Evolutionary conservation across 352 stramenopile genomes (phyloP), one percentile per base, ranked within the genome.

Genomic region (Phytophthora hybrid): DNA sequence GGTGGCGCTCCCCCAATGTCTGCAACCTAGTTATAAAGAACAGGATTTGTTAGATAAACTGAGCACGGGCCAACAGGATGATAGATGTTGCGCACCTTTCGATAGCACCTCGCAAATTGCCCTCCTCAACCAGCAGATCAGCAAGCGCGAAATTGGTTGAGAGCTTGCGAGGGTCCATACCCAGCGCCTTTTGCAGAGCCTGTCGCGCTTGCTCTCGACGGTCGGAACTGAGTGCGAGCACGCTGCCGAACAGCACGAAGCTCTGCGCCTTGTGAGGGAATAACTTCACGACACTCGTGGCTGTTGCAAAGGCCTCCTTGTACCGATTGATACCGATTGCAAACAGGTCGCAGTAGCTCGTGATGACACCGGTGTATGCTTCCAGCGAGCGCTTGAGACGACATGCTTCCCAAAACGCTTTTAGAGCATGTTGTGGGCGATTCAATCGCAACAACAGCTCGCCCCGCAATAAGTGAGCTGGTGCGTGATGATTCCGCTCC

Each of bases 261-360:
- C 85, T 91, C 34, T 93, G 81, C 3, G 87, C 80, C 41, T 90
- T 90, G 1, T 90, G 78, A 3, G 89, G 88, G 46, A 90, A 93
- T 18, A 93, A 61, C 60, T 91, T 92, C 18, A 93, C 75, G 9
- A 91, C 78, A 14, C 82, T 87, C 57, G 89, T 89, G 29, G 89
- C 89, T 3, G 84, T 87, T 21, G 76, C 79, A 31, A 94, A 78
- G 0, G 89, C 89, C 60, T 96, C 88, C 29, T 91, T 91, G 82
- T 91, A 94, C 41, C 85, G 83, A 63, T 89, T 87, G 46, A 85
- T 75, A 46, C 85, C 88, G 37, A 88, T 78, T 7, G 81, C 65
- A 65, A 72, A 91, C 47, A 96, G 68, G 18, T 89, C 83, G 37
- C 88, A 94, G 68, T 93, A 93, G 68, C 84, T 90, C 34, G 82